Evolutionary conservation across 202 grass and related monocot genomes (phyloP).

Genomic region (Panicum virgatum): DNA sequence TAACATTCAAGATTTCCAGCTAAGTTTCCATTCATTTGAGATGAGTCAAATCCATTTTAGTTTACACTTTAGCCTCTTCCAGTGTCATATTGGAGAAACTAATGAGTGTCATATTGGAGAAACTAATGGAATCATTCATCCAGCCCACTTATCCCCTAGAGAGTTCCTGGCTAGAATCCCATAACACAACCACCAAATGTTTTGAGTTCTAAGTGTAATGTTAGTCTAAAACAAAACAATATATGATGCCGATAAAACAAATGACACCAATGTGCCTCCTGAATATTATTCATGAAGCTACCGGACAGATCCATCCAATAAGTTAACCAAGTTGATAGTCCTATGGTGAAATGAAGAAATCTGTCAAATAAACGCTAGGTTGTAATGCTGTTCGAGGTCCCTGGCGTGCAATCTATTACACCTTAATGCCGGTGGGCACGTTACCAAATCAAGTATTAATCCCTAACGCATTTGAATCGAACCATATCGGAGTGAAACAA

Average conservation of each 20-base stretch:
- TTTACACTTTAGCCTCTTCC: not conserved
- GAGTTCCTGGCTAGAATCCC: not conserved
- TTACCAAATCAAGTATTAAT: not conserved
- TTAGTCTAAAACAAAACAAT: not conserved
- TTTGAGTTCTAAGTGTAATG: not conserved
- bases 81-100: not conserved
- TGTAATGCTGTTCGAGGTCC: not conserved
- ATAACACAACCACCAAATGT: not conserved
- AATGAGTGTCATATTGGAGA: too few species aligned
- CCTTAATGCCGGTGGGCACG: not conserved
- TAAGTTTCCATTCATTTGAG: not conserved
- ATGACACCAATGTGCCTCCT: not conserved
- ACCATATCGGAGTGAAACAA: not conserved
- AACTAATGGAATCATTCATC: not conserved
- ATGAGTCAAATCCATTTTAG: not conserved
- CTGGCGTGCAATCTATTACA: not conserved
- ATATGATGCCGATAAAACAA: too few species aligned
- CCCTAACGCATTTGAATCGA: not conserved
- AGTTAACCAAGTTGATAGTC: not conserved
- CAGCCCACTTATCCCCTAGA: not conserved
- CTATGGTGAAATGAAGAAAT: not conserved
- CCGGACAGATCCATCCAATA: not conserved
- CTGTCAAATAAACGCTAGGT: not conserved
- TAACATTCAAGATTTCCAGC: not conserved
- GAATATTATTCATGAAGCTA: not conserved